These are phyloP conservation scores for Puccinia novopanici DNA, from an alignment of 1,284 basidiomycete species.

Conservation along the genomic window DNA sequence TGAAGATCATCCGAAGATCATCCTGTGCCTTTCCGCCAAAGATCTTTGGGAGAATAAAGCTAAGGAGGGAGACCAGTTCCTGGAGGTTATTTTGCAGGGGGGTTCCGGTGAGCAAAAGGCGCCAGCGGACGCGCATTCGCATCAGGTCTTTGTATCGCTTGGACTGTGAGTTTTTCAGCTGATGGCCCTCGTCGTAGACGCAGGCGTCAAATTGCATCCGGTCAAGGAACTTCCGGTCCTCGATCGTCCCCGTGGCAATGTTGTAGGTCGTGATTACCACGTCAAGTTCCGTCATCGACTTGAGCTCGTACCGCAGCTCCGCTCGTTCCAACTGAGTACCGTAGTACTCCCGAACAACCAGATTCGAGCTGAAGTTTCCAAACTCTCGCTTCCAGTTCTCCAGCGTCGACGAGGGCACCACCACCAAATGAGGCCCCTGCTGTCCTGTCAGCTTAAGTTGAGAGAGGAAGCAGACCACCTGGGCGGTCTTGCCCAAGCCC, in stretches of 20 bases:
- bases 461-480: slow-evolving; percentile 95
- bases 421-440: slow-evolving; percentile 83
- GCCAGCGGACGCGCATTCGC: slow-evolving; percentile 81
- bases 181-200: slow-evolving; percentile 92
- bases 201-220: slow-evolving; percentile 85
- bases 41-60: slow-evolving; percentile 92
- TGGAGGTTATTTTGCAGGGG: slow-evolving; percentile 82
- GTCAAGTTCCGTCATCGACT: slow-evolving; percentile 72
- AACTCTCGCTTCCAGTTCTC: slow-evolving; percentile 99
- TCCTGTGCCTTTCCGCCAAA: slow-evolving; percentile 72
- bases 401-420: slow-evolving; percentile 93
- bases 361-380: slow-evolving; percentile 78
- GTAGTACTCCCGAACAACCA: slow-evolving; percentile 90
- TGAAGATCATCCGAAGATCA: slow-evolving; percentile 90
- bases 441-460: slow-evolving; percentile 76
- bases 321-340: slow-evolving; percentile 86
- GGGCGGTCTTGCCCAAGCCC: slow-evolving; percentile 95
- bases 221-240: slow-evolving; percentile 83
- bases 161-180: slow-evolving; percentile 94
- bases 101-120: slow-evolving; percentile 90
- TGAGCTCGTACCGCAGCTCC: slow-evolving; percentile 70
- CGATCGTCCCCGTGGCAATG: slow-evolving; percentile 82
- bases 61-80: slow-evolving; percentile 94
- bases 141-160: slow-evolving; percentile 89
- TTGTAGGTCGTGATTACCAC: slow-evolving; percentile 97